Base-by-base conservation (phyloP, 148 eudicot genomes). In the Hydrangea macrophylla region DNA sequence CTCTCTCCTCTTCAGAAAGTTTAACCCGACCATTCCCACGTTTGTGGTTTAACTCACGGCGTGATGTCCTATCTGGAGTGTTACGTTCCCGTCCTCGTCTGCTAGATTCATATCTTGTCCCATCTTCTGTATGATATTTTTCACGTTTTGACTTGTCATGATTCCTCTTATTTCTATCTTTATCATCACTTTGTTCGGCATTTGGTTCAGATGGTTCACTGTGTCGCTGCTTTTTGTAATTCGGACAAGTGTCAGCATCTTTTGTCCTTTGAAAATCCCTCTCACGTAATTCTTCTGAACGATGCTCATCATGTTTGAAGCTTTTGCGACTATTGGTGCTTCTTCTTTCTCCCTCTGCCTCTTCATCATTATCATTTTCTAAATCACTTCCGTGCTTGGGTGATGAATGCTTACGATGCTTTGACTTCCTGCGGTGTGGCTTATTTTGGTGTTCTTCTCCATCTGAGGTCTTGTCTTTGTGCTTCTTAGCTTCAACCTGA, bases 1-100 rank as follows among this genome's bases (percentile, higher is more conserved):
- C 96, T 65, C 96, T 90, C 77, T 90, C 96, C 70, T 88, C 98
- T 73, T 91, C 89, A 27, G 98, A 83, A 40, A 94, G 91, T 65
- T 88, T 84, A 33, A 75, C 70, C 27, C 81, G 71, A 57, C 22
- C 69, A 40, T 69, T 80, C 44, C 87, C 76, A 22, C 77, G 86
- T 72, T 65, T 82, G 33, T 68, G 44, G 56, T 67, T 67, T 66
- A 80, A 64, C 27, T 73, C 95, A 32, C 63, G n/a, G 65, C 73
- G 58, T 27, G 74, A 55, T 23, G 66, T 62, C 48, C n/a, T 60
- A 50, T 64, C 73, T 72, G 69, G 55, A 58, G 76, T 31, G 31
- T 45, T 39, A 25, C 13, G 44, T 22, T n/a, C n/a, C n/a, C 67
- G 73, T 25, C 76, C 80, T 67, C 54, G 74, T 25, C 62, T 39